Conservation (phyloP, 305 asterid genomes). For the Stenogyne calaminthoides region DNA sequence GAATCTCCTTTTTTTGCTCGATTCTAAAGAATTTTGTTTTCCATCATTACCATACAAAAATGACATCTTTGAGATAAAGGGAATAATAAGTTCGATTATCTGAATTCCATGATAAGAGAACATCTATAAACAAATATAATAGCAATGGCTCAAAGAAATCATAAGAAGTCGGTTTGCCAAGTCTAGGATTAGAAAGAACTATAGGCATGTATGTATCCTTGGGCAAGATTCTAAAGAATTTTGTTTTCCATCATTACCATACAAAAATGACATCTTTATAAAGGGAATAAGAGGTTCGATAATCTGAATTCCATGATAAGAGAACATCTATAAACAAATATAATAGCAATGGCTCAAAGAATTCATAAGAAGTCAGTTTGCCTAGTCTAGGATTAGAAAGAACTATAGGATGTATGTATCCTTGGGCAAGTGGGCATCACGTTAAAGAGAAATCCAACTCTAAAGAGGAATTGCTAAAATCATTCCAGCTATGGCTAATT, state of each 20-base stretch:
- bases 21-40: neutral
- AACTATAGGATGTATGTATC: neutral
- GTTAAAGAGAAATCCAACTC: neutral
- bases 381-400: neutral
- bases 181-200: neutral
- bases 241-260: neutral
- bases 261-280: neutral
- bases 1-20: neutral
- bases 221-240: too few relatives aligned
- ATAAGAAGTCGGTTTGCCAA: neutral
- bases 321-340: constrained; percentile 2
- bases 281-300: neutral
- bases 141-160: constrained; percentile 1
- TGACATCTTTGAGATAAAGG: constrained; percentile 1
- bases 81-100: neutral
- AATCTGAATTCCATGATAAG: neutral
- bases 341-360: constrained; percentile 6
- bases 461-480: neutral
- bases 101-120: neutral
- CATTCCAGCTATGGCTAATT: constrained; percentile 22
- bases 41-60: neutral
- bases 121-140: constrained; percentile 5
- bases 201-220: neutral
- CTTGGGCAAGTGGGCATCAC: neutral
- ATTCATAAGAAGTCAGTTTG: neutral